Conservation (phyloP, 768 basidiomycete species). For the Lanmaoa rubissima region DNA sequence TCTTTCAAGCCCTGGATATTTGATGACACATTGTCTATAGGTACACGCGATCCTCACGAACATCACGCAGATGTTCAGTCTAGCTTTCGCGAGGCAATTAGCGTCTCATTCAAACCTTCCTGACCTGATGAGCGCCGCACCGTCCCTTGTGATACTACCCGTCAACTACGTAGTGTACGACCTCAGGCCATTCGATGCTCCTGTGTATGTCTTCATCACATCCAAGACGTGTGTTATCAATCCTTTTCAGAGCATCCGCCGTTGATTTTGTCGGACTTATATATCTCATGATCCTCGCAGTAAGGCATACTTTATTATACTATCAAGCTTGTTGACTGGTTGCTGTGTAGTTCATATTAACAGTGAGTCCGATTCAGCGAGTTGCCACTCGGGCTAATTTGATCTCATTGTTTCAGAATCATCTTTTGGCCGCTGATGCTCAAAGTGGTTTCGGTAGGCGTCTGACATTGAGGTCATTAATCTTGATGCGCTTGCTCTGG, state of each 20-base stretch:
- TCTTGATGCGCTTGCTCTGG: constrained; percentile 40
- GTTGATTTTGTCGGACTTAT: constrained; percentile 55
- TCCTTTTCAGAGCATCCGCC: constrained; percentile 44
- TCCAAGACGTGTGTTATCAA: neutral
- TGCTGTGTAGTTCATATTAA: constrained; percentile 26
- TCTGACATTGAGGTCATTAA: constrained; percentile 37
- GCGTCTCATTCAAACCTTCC: constrained; percentile 29
- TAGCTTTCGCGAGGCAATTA: constrained; percentile 33
- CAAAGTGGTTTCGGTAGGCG: constrained; percentile 40
- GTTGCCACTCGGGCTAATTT: neutral
- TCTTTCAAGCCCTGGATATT: neutral
- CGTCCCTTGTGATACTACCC: constrained; percentile 48
- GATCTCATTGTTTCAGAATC: constrained; percentile 23
- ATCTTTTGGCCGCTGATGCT: constrained; percentile 33
- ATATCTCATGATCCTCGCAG: constrained; percentile 41
- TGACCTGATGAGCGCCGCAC: constrained; percentile 43
- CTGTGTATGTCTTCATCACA: constrained; percentile 44
- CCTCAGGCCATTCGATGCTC: constrained; percentile 54
- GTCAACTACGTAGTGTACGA: constrained; percentile 49
- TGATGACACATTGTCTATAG: constrained; percentile 13
- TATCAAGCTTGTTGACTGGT: constrained; percentile 1
- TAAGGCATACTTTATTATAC: constrained; percentile 1
- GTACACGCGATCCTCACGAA: constrained; percentile 35
- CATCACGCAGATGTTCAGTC: constrained; percentile 36
- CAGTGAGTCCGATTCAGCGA: constrained; percentile 13